These are phyloP conservation scores for Aspergillus fijiensis DNA, from an alignment of 2,329 filamentous ascomycete species.

Conservation along the genomic window DNA sequence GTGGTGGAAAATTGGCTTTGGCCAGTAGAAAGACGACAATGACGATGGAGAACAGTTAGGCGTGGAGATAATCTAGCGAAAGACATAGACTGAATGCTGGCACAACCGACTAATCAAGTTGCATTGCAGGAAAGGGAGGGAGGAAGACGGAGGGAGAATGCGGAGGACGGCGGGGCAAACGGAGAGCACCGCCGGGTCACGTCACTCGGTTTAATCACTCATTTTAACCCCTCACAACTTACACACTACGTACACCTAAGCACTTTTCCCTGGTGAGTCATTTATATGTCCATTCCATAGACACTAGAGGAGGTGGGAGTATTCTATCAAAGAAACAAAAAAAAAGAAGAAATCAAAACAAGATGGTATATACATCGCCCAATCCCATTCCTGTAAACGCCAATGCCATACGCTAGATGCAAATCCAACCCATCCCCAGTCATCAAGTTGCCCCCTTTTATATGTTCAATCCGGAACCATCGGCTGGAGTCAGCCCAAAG, in stretches of 20 bases:
- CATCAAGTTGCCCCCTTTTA: slow-evolving; percentile 26
- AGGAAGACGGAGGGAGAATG: neutral
- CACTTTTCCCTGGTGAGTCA: neutral
- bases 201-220: neutral
- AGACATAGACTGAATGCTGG: neutral
- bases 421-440: slow-evolving; percentile 12
- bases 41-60: neutral
- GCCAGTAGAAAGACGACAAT: neutral
- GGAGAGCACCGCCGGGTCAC: slow-evolving; percentile 5
- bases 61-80: neutral
- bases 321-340: slow-evolving; percentile 18
- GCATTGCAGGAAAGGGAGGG: neutral
- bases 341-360: slow-evolving; percentile 1
- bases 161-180: neutral
- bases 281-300: slow-evolving; percentile 14
- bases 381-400: slow-evolving; percentile 17
- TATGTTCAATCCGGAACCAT: slow-evolving; percentile 21
- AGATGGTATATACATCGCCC: slow-evolving; percentile 7
- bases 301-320: slow-evolving; percentile 7
- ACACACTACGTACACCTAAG: too few species aligned
- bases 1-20: neutral
- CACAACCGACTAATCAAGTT: neutral
- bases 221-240: neutral
- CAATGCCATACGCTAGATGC: slow-evolving; percentile 25
- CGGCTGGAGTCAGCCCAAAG: slow-evolving; percentile 28